A percentile compares a stretch with the other conserved stretches of the same genome.
These are phyloP conservation scores for Hapsidospora chrysogenum DNA, from an alignment of 495 filamentous ascomycete genomes.

Conservation along the genomic window DNA sequence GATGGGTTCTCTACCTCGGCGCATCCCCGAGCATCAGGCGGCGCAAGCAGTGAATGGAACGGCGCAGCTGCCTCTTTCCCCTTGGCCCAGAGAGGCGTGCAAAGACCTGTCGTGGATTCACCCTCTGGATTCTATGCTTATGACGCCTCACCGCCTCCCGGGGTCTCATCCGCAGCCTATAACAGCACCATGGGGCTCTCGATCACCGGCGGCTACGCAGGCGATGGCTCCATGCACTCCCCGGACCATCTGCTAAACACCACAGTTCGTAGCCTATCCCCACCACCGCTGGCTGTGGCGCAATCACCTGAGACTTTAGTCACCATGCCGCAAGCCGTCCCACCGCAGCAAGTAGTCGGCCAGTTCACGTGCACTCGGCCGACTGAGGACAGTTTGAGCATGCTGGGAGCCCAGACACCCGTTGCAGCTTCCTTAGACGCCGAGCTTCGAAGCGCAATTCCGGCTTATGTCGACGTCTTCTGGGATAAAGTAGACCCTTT, in stretches of 20 bases:
- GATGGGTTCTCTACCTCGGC: no score
- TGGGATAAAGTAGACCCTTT: slow-evolving; percentile 24
- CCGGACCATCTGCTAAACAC: slow-evolving; percentile 9
- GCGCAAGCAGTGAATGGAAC: no score
- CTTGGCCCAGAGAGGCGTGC: no score
- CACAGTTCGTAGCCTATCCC: slow-evolving; percentile 24
- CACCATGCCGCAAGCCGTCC: slow-evolving; percentile 11
- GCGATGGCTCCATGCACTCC: neutral
- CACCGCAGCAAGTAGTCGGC: no score
- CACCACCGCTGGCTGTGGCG: slow-evolving; percentile 18
- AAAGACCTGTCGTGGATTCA: no score
- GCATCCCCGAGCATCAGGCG: no score
- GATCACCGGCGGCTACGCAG: neutral
- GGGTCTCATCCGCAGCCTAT: neutral
- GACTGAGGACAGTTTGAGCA: no score
- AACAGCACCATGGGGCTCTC: neutral
- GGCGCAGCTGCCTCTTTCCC: no score
- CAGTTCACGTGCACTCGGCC: no score
- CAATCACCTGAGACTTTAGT: slow-evolving; percentile 22
- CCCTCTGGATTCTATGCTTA: no score
- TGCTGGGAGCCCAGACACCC: no score
- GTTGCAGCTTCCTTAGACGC: slow-evolving; percentile 16
- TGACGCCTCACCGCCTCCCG: neutral
- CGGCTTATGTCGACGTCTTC: slow-evolving; percentile 26
- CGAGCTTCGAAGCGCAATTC: slow-evolving; percentile 14